phyloP scores from a whole-genome alignment of 352 stramenopile genomes.

The Blastocystis sp. region DNA sequence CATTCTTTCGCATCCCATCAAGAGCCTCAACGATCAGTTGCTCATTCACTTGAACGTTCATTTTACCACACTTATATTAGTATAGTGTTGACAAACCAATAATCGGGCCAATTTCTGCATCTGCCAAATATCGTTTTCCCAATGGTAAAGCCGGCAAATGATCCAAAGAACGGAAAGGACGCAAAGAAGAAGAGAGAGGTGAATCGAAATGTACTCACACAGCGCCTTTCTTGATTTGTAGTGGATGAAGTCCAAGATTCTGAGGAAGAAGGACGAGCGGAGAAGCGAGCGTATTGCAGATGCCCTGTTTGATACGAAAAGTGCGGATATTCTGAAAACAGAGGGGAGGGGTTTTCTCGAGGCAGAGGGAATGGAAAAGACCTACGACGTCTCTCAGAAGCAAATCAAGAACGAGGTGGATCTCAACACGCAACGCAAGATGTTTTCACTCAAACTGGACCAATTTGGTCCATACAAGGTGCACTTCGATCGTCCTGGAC shows the following conservation, averaged over 20 bases:
- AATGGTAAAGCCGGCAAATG: background rate
- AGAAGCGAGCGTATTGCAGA: slow-evolving; percentile 8
- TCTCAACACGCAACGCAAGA: slow-evolving; percentile 85
- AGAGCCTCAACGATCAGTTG: background rate
- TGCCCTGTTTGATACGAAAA: background rate
- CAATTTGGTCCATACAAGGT: slow-evolving; percentile 86
- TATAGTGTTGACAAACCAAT: background rate
- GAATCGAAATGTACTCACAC: background rate
- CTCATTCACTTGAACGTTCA: background rate
- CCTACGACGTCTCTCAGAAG: slow-evolving; percentile 86
- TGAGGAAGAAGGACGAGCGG: slow-evolving; percentile 28
- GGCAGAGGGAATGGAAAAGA: slow-evolving; percentile 91
- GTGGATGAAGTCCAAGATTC: slow-evolving; percentile 60
- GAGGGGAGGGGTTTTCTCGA: slow-evolving; percentile 80
- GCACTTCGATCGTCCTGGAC: slow-evolving; percentile 87
- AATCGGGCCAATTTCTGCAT: background rate
- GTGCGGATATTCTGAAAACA: slow-evolving; percentile 80
- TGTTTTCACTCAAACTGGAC: slow-evolving; percentile 85
- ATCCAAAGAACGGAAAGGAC: background rate
- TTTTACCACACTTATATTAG: background rate
- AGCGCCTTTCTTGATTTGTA: background rate
- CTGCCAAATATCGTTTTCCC: background rate
- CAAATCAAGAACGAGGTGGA: slow-evolving; percentile 80
- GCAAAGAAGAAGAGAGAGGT: background rate
- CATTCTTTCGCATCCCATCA: slow-evolving; percentile 5